Conservation (phyloP, 441 rosid genomes). For the Corymbia calophylla region DNA sequence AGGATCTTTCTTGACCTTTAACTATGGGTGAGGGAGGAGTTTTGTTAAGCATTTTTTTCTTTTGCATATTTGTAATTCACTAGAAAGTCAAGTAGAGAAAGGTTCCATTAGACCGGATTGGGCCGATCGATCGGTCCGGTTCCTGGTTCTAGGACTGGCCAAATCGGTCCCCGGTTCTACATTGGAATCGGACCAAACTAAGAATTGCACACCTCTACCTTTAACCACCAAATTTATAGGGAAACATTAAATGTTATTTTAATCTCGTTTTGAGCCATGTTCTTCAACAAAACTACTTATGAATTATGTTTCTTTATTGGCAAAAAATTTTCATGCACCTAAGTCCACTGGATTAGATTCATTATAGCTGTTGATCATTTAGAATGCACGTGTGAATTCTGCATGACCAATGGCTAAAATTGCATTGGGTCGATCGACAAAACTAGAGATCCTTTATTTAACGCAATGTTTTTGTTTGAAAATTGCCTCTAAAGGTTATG, state of each 20-base stretch:
- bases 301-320: too few relatives aligned
- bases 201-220: neutral
- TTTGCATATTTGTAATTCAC: too few relatives aligned
- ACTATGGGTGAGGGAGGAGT: too few relatives aligned
- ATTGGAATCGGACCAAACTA: too few relatives aligned
- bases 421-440: neutral
- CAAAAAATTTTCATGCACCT: neutral
- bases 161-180: too few relatives aligned
- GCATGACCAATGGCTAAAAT: neutral
- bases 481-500: neutral
- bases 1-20: neutral
- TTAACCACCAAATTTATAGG: neutral
- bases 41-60: too few relatives aligned
- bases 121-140: too few relatives aligned
- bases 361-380: rapidly evolving
- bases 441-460: neutral
- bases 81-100: too few relatives aligned
- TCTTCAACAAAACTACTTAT: neutral
- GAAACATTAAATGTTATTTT: neutral
- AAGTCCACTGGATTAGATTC: neutral
- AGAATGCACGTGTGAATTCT: neutral
- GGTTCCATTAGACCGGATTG: too few relatives aligned
- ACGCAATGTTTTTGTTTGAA: neutral
- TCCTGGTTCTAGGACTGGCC: too few relatives aligned
- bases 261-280: neutral